Evolutionary conservation across 106 monocot species (phyloP).

Genomic region (Dendrobium nobile): DNA sequence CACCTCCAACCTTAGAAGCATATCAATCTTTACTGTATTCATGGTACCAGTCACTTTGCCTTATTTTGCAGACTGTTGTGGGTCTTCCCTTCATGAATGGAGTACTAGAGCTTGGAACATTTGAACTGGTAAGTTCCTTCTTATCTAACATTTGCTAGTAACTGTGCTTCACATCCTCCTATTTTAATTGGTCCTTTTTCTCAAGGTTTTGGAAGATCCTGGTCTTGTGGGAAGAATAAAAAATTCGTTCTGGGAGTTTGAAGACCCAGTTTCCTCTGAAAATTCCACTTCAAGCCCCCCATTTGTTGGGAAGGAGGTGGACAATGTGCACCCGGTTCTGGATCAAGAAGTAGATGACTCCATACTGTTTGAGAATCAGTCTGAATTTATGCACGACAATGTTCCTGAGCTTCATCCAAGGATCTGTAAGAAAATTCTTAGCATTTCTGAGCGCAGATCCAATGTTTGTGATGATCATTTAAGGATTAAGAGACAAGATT

Average conservation of each 20-base stretch:
- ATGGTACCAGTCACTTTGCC: background rate
- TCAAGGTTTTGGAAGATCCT: slow-evolving; percentile 49
- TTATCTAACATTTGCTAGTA: background rate
- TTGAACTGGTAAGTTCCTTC: slow-evolving; percentile 41
- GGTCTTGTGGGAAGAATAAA: slow-evolving; percentile 26
- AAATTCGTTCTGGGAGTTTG: slow-evolving; percentile 33
- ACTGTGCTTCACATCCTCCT: background rate
- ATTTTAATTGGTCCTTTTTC: background rate
- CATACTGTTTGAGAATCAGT: slow-evolving; percentile 8
- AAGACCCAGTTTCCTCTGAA: slow-evolving; percentile 30
- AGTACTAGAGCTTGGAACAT: slow-evolving; percentile 79
- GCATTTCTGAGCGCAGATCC: slow-evolving; percentile 37
- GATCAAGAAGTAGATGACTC: slow-evolving; percentile 17
- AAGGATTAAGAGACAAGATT: background rate
- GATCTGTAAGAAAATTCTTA: slow-evolving; percentile 21
- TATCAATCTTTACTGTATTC: background rate
- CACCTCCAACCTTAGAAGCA: background rate
- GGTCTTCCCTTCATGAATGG: slow-evolving; percentile 71
- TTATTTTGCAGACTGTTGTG: slow-evolving; percentile 58
- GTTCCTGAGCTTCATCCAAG: slow-evolving; percentile 14
- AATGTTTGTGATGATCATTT: slow-evolving; percentile 18
- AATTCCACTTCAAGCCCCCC: slow-evolving; percentile 35
- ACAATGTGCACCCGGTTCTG: slow-evolving; percentile 11
- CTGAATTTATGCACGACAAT: slow-evolving; percentile 6
- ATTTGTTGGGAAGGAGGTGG: slow-evolving; percentile 26